phyloP scores from a whole-genome alignment of 768 basidiomycete species.

The Pleurotus salmoneostramineus region DNA sequence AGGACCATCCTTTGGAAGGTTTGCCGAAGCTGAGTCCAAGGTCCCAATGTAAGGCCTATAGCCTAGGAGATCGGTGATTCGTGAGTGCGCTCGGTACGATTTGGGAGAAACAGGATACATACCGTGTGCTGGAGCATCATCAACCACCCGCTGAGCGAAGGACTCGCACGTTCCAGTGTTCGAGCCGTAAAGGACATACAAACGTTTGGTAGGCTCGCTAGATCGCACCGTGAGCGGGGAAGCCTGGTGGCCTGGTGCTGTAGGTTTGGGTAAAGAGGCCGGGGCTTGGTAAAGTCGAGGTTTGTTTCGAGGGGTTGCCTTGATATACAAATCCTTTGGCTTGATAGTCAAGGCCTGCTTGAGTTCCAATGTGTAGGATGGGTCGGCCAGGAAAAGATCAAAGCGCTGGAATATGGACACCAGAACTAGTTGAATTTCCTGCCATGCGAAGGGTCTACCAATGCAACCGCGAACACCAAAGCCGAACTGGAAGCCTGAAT shows the following conservation, averaged over 20 bases:
- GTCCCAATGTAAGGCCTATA: slow-evolving; percentile 34
- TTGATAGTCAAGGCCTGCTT: slow-evolving; percentile 46
- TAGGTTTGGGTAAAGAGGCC: slow-evolving; percentile 11
- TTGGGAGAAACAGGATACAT: not conserved
- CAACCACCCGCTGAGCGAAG: slow-evolving; percentile 41
- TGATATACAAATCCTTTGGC: slow-evolving; percentile 36
- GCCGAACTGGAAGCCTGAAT: slow-evolving; percentile 8
- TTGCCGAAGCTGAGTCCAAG: slow-evolving; percentile 32
- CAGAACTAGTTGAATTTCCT: slow-evolving; percentile 40
- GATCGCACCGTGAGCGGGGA: not conserved
- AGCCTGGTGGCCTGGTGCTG: not conserved
- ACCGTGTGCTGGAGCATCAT: slow-evolving; percentile 33
- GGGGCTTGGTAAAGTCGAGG: slow-evolving; percentile 12
- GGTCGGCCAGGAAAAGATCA: slow-evolving; percentile 38
- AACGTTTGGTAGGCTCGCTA: slow-evolving; percentile 12
- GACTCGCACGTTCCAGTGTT: slow-evolving; percentile 47
- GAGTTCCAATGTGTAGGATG: slow-evolving; percentile 37
- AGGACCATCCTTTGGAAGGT: slow-evolving; percentile 39
- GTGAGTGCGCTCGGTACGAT: no score
- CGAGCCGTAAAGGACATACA: slow-evolving; percentile 40
- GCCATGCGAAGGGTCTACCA: slow-evolving; percentile 44
- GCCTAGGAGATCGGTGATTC: slow-evolving; percentile 18
- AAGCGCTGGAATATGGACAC: slow-evolving; percentile 40
- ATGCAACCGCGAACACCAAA: slow-evolving; percentile 21
- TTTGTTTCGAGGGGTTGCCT: slow-evolving; percentile 29